Conservation (phyloP, 164 flowering plant species). For the Euptelea pleiosperma region DNA sequence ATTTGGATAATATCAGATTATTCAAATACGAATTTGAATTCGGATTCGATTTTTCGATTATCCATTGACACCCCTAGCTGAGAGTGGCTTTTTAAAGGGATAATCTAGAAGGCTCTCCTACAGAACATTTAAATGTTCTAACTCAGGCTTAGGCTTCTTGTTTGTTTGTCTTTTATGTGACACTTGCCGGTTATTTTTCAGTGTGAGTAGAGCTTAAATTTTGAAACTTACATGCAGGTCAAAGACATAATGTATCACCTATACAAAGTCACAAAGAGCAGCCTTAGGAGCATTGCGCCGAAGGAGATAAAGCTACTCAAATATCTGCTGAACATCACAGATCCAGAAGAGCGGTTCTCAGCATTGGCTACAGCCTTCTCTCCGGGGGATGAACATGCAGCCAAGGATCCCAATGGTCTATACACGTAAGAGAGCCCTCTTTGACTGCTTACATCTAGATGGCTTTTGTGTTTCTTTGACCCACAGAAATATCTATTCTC, state of each 20-base stretch:
- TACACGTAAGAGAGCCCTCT: slow-evolving; percentile 56
- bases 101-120: too few species aligned
- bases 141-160: not conserved
- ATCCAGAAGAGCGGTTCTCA: slow-evolving; percentile 96
- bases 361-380: slow-evolving; percentile 89
- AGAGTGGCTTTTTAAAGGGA: too few species aligned
- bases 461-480: not conserved
- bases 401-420: slow-evolving; percentile 56
- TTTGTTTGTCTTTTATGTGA: not conserved
- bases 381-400: slow-evolving; percentile 68
- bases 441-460: not conserved
- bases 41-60: too few species aligned
- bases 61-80: too few species aligned
- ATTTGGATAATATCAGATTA: too few species aligned
- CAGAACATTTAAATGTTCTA: too few species aligned
- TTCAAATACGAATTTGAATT: too few species aligned
- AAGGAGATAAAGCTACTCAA: slow-evolving; percentile 91
- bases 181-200: not conserved
- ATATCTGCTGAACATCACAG: slow-evolving; percentile 76
- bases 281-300: slow-evolving; percentile 82
- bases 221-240: slow-evolving; percentile 45
- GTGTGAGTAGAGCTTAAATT: not conserved
- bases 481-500: not conserved
- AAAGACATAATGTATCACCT: slow-evolving; percentile 89
- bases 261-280: slow-evolving; percentile 80